Base-by-base conservation (phyloP, 2,329 filamentous ascomycete species). In the Mollisia scopiformis region DNA sequence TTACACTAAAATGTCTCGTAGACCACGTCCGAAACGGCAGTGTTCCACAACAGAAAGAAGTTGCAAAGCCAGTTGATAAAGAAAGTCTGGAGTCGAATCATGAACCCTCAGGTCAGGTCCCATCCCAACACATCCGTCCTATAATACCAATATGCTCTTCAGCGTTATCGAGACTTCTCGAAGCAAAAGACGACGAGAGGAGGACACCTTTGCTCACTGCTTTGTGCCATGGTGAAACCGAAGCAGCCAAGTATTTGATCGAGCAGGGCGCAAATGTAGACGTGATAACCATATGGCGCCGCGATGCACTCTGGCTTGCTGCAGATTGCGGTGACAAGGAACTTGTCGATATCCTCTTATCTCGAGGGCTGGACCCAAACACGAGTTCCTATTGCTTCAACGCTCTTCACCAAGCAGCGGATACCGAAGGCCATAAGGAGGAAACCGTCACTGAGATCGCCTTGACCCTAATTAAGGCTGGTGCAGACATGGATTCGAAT, bases 241-340 rank as follows among this genome's bases (percentile, higher is more conserved):
- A 41, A 39, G 33, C 55, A 1, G 55, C 55, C 14, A 49, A 51
- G n/a, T 58, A 23, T n/a, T 51, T 62, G 23, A 33, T 62, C n/a
- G 16, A 50, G 21, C 16, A 57, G 28, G 59, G 59, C n/a, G 55
- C 55, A 11, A 25, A 58, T 23, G 14, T 62, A 6, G 10, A 41
- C 16, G 55, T 37, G 19, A 25, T 11, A 2, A 41, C 37, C 11
- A 7, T 30, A 6, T 46, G 16, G 19, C 55, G 31, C 25, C 28
- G 19, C 14, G 49, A 50, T 50, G 14, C 39, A 3, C 6, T 58
- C 8, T 58, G 50, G 41, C 25, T 43, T 13, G 58, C 58, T 14
- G 21, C 41, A 7, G 19, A 51, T 8, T 41, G 25, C 16, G 43
- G 41, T 21, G 46, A 60, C 23, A 55, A 52, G 31, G n/a, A 43